Evolutionary conservation across 2,329 filamentous ascomycete genomes (phyloP).

Genomic region (Colletotrichum falcatum): DNA sequence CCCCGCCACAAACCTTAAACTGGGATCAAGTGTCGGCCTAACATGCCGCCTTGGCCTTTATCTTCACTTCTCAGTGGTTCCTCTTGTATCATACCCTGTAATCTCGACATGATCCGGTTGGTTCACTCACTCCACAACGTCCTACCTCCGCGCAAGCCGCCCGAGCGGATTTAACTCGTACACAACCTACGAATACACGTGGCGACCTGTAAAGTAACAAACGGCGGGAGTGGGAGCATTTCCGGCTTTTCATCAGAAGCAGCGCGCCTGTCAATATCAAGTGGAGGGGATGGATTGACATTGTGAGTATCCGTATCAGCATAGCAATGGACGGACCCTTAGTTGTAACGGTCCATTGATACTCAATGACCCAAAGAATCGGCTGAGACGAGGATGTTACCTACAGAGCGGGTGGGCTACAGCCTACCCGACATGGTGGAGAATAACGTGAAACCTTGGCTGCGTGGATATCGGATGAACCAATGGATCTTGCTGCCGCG

Average conservation of each 20-base stretch:
- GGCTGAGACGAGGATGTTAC: no score
- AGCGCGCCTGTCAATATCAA: neutral
- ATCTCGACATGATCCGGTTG: slow-evolving; percentile 1
- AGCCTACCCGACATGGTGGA: slow-evolving; percentile 6
- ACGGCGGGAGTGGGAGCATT: neutral
- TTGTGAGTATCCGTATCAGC: slow-evolving; percentile 17
- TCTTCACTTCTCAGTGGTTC: neutral
- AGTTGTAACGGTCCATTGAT: neutral
- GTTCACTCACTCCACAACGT: slow-evolving; percentile 1
- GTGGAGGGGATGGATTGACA: slow-evolving; percentile 25
- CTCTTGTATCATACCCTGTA: neutral
- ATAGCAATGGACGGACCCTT: no score
- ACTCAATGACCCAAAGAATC: neutral
- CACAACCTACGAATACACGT: slow-evolving; percentile 16
- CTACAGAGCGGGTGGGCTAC: no score
- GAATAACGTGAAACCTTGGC: slow-evolving; percentile 32
- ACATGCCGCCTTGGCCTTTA: no score
- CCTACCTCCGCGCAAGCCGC: slow-evolving; percentile 11
- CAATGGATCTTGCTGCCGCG: slow-evolving; percentile 19
- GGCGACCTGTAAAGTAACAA: slow-evolving; percentile 8
- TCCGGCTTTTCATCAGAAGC: neutral
- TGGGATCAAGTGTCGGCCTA: no score
- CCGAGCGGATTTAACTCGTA: slow-evolving; percentile 13
- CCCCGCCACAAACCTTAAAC: neutral
- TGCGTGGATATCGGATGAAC: slow-evolving; percentile 34